Evolutionary conservation across 2,329 filamentous ascomycete species (phyloP).

Genomic region (Talaromyces rugulosus): DNA sequence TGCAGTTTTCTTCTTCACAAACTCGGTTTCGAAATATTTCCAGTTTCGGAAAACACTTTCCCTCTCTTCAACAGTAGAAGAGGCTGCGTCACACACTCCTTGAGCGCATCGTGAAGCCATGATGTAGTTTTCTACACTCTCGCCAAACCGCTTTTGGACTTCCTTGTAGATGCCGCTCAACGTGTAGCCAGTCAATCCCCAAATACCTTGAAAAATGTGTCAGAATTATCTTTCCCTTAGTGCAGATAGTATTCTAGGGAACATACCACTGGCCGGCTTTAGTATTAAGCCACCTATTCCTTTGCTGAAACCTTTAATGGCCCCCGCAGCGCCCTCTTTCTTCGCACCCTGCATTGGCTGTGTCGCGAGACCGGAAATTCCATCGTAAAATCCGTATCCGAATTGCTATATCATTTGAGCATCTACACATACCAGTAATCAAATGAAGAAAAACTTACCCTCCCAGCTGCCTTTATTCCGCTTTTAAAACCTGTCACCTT

Average conservation of each 20-base stretch:
- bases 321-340: conserved; percentile 61
- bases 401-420: conserved; percentile 51
- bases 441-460: conserved; percentile 37
- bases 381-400: conserved; percentile 73
- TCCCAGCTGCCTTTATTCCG: conserved; percentile 72
- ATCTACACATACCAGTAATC: neutral
- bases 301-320: conserved; percentile 76
- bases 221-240: neutral
- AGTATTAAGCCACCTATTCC: conserved; percentile 76
- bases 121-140: conserved; percentile 73
- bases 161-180: conserved; percentile 80
- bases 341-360: conserved; percentile 69
- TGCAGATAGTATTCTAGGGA: neutral
- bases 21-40: conserved; percentile 57
- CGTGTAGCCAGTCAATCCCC: conserved; percentile 72
- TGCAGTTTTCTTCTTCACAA: conserved; percentile 43
- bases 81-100: conserved; percentile 46
- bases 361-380: conserved; percentile 73
- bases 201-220: conserved; percentile 46
- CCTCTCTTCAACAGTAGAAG: conserved; percentile 59
- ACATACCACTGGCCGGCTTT: conserved; percentile 73
- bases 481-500: conserved; percentile 74
- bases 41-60: conserved; percentile 63
- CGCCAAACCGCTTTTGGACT: conserved; percentile 65
- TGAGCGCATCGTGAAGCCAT: conserved; percentile 71